These are phyloP conservation scores for Globisporangium recalcitrans DNA, from an alignment of 352 stramenopile genomes.

Conservation along the genomic window DNA sequence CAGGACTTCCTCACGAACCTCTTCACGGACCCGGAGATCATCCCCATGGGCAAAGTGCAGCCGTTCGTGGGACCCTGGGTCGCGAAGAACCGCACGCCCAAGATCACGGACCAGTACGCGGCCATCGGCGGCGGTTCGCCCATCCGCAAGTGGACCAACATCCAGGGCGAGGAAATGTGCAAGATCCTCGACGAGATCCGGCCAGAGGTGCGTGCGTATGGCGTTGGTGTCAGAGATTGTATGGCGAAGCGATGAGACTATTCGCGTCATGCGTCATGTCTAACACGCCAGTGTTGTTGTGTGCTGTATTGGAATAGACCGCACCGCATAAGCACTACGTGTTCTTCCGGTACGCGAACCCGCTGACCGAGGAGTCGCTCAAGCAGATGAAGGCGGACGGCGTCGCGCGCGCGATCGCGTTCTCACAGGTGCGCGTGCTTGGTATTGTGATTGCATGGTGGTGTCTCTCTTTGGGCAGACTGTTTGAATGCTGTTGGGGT, in stretches of 20 bases:
- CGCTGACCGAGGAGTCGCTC: conserved; percentile 95
- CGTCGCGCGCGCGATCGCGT: conserved; percentile 94
- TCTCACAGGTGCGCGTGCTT: conserved; percentile 77
- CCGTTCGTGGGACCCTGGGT: conserved; percentile 73
- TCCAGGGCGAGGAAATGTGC: conserved; percentile 91
- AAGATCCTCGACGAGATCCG: conserved; percentile 88
- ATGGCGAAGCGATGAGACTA: background rate
- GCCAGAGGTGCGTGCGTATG: conserved; percentile 39
- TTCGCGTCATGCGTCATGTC: background rate
- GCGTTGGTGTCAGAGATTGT: too few species aligned
- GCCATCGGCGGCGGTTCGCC: conserved; percentile 96
- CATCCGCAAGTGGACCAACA: conserved; percentile 96
- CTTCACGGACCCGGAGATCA: conserved; percentile 98
- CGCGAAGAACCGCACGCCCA: conserved; percentile 88
- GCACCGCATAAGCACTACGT: conserved; percentile 94
- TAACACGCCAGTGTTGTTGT: conserved; percentile 7
- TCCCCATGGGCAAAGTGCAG: conserved; percentile 92
- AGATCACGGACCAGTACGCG: conserved; percentile 94
- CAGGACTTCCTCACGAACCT: conserved; percentile 98
- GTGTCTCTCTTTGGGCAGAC: background rate
- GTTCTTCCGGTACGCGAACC: conserved; percentile 98
- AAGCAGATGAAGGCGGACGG: conserved; percentile 93
- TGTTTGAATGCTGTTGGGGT: background rate
- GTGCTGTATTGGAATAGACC: conserved; percentile 30
- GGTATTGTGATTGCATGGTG: background rate